phyloP scores from a whole-genome alignment of 345 rosid species.

The Capsella bursapastoris region DNA sequence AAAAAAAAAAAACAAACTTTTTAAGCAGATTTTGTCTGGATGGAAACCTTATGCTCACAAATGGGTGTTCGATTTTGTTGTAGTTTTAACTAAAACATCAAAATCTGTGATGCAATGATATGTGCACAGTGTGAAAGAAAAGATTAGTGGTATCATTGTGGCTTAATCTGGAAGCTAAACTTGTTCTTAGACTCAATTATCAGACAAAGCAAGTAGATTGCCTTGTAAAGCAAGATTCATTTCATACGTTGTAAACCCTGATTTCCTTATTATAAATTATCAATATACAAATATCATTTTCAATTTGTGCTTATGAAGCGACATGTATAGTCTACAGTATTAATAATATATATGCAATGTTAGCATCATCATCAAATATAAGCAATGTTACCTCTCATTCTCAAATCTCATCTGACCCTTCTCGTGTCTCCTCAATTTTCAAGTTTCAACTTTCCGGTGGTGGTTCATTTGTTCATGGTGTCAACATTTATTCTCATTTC shows the following conservation, averaged over 20 bases:
- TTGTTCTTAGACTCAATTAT: background rate
- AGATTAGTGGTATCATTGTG: constrained; percentile 1
- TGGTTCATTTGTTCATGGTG: constrained; percentile 1
- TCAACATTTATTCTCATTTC: background rate
- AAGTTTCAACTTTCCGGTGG: no score
- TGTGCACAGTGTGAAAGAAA: background rate
- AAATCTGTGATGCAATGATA: constrained; percentile 11
- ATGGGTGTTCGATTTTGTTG: constrained; percentile 4
- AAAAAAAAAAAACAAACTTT: background rate
- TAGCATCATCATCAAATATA: background rate
- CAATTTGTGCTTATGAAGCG: background rate
- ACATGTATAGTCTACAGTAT: background rate
- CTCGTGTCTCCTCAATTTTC: no score
- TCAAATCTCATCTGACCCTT: no score
- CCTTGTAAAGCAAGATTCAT: constrained; percentile 17
- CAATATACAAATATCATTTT: background rate
- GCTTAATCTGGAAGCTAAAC: constrained; percentile 3
- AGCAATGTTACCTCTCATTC: background rate
- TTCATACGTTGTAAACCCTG: background rate
- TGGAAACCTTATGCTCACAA: constrained; percentile 5
- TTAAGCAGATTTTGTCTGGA: constrained; percentile 14
- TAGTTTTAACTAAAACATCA: constrained; percentile 8
- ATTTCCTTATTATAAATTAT: background rate
- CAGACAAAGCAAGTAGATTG: constrained; percentile 6
- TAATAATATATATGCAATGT: background rate